Base-by-base conservation (phyloP, 495 filamentous ascomycete genomes). In the Penicillium alfredii region DNA sequence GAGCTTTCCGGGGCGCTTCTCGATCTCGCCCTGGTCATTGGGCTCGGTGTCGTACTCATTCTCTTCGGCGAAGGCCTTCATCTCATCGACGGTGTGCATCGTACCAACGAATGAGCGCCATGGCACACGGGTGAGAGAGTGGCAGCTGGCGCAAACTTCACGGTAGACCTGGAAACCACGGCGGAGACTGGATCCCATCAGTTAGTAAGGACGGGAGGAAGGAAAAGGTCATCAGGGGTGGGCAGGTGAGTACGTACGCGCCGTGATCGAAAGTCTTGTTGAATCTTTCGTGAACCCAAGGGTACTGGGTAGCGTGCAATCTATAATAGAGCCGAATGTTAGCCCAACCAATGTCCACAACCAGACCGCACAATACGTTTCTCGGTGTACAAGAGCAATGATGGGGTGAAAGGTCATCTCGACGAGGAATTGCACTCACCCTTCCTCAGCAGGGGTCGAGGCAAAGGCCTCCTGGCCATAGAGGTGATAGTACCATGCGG, bases 91-190 rank as follows among this genome's bases (percentile, higher is more conserved):
- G 39, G 93, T 97, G 74, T 95, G 77, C 56, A 86, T 76, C 34
- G 78, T 79, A 65, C 88, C 93, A 59, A 99, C 93, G 40, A 97
- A 80, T 12, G 82, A 51, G 58, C 93, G 86, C 78, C 90, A 99
- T 33, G 93, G 88, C 30, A 99, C 78, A 68, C 93, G 84, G 59
- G 74, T 80, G 33, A 99, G 81, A 35, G 93, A 97, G 76, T 99
- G 93, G 75, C 93, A 99, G 40, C 86, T 82, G 33, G 90, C 78
- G 76, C 93, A 99, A 51, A 99, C 93, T 69, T 99, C 93, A 53
- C 82, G 88, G 78, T 99, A 99, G 58, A 99, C 93, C 72, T 95
- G 93, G 81, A 99, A 97, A 68, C 93, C 93, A 69, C 93, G 89
- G 56, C 93, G 92, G 51, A 99, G 88, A 52, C 90, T n/a, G n/a